Percentiles rank a stretch among this genome's conserved stretches.
These are phyloP conservation scores for Nicotiana knightiana DNA, from an alignment of 257 asterid genomes.

Conservation along the genomic window DNA sequence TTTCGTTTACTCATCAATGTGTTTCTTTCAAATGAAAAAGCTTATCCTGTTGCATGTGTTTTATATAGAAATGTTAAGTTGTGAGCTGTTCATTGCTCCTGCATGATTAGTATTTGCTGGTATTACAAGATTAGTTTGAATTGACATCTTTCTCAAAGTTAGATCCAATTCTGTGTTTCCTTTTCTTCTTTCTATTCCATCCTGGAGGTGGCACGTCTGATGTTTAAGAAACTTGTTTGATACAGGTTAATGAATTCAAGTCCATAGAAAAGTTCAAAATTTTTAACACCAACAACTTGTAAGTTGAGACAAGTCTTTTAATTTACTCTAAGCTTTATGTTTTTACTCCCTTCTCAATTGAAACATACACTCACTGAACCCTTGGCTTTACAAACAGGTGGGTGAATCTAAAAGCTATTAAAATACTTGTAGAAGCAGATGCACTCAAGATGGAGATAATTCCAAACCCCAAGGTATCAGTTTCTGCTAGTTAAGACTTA, in stretches of 20 bases:
- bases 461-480: conserved; percentile 86
- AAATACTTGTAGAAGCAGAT: conserved; percentile 69
- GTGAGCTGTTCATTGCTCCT: neutral
- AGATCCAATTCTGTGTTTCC: neutral
- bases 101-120: neutral
- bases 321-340: neutral
- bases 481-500: conserved; percentile 6
- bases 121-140: neutral
- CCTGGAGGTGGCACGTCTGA: neutral
- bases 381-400: conserved; percentile 51
- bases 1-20: neutral
- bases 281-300: conserved; percentile 98
- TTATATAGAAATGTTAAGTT: neutral
- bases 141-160: neutral
- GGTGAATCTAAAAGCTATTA: conserved; percentile 82
- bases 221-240: conserved; percentile 10
- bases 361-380: neutral
- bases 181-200: neutral
- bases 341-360: neutral
- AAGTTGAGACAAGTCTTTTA: conserved; percentile 24
- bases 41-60: neutral
- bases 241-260: conserved; percentile 87
- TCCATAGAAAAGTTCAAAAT: conserved; percentile 98
- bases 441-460: conserved; percentile 95
- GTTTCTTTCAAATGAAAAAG: neutral